A percentile compares a stretch with the other conserved stretches of the same genome.
Evolutionary conservation across 1,139 yeast species (phyloP).

Genomic region (Candida dubliniensis): DNA sequence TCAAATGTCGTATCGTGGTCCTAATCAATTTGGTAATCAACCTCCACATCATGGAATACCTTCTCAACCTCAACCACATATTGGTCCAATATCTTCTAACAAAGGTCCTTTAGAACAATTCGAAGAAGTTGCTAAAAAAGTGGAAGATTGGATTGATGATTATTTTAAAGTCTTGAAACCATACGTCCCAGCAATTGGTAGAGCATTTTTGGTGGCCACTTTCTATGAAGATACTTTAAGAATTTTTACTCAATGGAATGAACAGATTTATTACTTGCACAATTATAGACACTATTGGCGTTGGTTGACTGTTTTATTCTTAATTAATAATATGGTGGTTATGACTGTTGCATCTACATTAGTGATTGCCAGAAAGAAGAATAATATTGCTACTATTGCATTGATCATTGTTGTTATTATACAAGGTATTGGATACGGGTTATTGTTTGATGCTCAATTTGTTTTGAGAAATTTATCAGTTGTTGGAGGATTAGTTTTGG

Average conservation of each 20-base stretch:
- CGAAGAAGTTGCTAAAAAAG: constrained; percentile 45
- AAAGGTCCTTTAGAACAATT: constrained; percentile 38
- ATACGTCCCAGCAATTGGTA: constrained; percentile 80
- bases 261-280: constrained; percentile 83
- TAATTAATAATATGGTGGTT: constrained; percentile 60
- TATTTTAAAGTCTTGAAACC: constrained; percentile 59
- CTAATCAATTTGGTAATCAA: constrained; percentile 27
- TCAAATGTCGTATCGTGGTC: constrained; percentile 37
- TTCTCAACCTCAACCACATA: constrained; percentile 17
- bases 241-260: constrained; percentile 85
- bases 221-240: constrained; percentile 89
- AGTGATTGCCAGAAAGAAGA: constrained; percentile 69
- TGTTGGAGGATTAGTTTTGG: constrained; percentile 89
- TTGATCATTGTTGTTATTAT: constrained; percentile 71
- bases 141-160: constrained; percentile 50
- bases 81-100: constrained; percentile 27
- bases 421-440: constrained; percentile 90
- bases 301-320: constrained; percentile 71
- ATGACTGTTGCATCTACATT: constrained; percentile 77
- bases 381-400: constrained; percentile 70
- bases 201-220: constrained; percentile 90
- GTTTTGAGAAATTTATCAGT: constrained; percentile 85
- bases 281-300: constrained; percentile 79
- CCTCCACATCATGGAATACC: constrained; percentile 16
- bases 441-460: constrained; percentile 78